Base-by-base conservation (phyloP, 2,329 filamentous ascomycete genomes). In the Alternaria infectoria region DNA sequence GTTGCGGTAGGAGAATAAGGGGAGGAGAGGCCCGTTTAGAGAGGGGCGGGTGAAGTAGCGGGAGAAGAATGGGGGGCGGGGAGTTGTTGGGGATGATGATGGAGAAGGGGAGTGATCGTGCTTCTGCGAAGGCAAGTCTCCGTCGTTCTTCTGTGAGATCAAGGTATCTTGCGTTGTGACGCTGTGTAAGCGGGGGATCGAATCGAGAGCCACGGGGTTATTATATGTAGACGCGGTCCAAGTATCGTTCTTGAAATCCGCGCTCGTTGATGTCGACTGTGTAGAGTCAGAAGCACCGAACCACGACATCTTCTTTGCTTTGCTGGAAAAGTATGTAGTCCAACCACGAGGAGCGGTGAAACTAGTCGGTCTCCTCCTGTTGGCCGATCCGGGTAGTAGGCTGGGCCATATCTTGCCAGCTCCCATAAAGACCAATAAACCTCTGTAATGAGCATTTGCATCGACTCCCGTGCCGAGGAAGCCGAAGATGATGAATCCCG, bases 401-500 rank as follows among this genome's bases (percentile, higher is more conserved):
- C 69, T 71, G 0, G 77, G 76, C 55, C 78, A 79, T 6, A 77
- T 23, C 36, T 65, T 74, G 11, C 77, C 77, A 5, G 77, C 50
- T 0, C 76, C 77, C 1, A 77, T 12, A 1, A 54, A 46, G 8
- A 74, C 65, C 2, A 77, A 52, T 44, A 74, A 67, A 3, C 63
- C 68, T 57, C 71, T 75, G 64, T 79, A 79, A 2, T 71, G 68
- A 12, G 72, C 75, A 47, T 73, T 61, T 0, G 89, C 89, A 70
- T 91, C 89, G 25, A 80, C 81, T 28, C 89, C 89, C 15, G 88
- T 84, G 9, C 90, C 89, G 67, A 91, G 91, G 70, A 89, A 86
- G n/a, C 86, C 56, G 72, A 91, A 91, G 12, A 88, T 77, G 25
- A 88, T 61, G 62, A 86, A 83, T 0, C 86, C 87, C 4, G 84